Percentiles rank a stretch among this genome's conserved stretches.
Evolutionary conservation across 1,284 basidiomycete species (phyloP).

Genomic region (Trichosporon inkin): DNA sequence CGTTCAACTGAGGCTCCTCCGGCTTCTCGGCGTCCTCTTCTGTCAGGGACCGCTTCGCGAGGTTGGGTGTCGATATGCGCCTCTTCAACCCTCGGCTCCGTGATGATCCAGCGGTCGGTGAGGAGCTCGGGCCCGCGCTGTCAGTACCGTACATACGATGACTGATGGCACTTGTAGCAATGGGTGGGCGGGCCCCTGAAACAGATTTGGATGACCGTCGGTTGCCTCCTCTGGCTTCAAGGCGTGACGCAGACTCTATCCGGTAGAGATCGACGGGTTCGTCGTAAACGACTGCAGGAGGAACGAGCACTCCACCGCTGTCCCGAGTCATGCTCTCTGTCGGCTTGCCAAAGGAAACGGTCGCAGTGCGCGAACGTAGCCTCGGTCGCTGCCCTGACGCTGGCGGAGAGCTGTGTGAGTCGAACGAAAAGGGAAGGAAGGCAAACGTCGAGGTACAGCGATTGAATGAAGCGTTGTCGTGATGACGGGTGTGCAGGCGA

Average conservation of each 20-base stretch:
- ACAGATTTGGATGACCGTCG: constrained; percentile 29
- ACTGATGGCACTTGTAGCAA: constrained; percentile 17
- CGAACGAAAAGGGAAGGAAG: constrained; percentile 4
- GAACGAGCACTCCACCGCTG: constrained; percentile 11
- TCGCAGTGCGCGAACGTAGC: constrained; percentile 36
- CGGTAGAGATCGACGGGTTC: constrained; percentile 7
- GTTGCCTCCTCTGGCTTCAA: constrained; percentile 7
- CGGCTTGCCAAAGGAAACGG: constrained; percentile 30
- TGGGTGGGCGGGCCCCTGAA: constrained; percentile 24
- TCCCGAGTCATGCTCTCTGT: constrained; percentile 22
- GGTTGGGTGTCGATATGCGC: constrained; percentile 39
- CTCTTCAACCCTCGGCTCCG: constrained; percentile 34
- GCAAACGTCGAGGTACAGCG: not conserved
- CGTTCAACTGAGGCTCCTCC: constrained; percentile 11
- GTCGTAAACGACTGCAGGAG: constrained; percentile 6
- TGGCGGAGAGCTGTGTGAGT: not conserved
- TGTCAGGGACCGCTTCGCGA: constrained; percentile 19
- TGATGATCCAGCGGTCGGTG: constrained; percentile 8
- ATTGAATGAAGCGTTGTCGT: not conserved
- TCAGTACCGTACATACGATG: constrained; percentile 15
- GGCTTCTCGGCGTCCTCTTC: constrained; percentile 21
- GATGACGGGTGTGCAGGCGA: not conserved
- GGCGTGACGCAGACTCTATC: constrained; percentile 2
- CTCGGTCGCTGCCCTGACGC: constrained; percentile 9
- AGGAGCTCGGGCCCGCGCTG: constrained; percentile 8